Evolutionary conservation across 805 yeast species (phyloP), one percentile per base, ranked within the genome.

Genomic region (Monosporozyma servazzii): DNA sequence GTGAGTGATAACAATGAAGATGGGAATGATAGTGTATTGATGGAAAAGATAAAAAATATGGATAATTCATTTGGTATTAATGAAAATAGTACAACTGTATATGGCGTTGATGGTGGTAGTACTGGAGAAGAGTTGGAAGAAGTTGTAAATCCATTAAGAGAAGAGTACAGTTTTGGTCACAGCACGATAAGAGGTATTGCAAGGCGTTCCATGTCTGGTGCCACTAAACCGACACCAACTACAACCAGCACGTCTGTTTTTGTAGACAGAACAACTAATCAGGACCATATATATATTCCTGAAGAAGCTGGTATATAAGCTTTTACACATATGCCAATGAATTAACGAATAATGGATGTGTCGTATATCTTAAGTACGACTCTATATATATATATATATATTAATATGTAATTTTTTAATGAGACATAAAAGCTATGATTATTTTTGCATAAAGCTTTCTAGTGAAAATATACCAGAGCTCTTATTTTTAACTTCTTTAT

Each of bases 371-470:
- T 43, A 36, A 48, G 30, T 42, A 43, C 47, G 3, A 40, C 47
- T 30, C 20, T 50, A 30, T 46, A 30, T n/a, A 48, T 13, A 46
- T 13, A 33, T 47, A 31, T 31, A 36, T 30, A 18, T 27, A 9
- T n/a, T n/a, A n/a, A n/a, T n/a, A n/a, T n/a, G n/a, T n/a, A n/a
- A n/a, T n/a, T n/a, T n/a, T n/a, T n/a, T n/a, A 23, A 25, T 42
- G 30, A 33, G 25, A 21, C 7, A 43, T 27, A 7, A 8, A 13
- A n/a, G 36, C 8, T 6, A 21, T 15, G 11, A 17, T 42, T 49
- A 60, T 15, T 52, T 53, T 48, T 65, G 69, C 77, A 79, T 72
- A 56, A 79, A 78, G 50, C 76, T 80, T 67, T 75, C 75, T 39
- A 80, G 64, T 56, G 75, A 74, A 27, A 80, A 63, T 0, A 76